Percentiles rank a stretch among this genome's conserved stretches.
Evolutionary conservation across 2,329 filamentous ascomycete species (phyloP).

Genomic region (Fusarium luffae): DNA sequence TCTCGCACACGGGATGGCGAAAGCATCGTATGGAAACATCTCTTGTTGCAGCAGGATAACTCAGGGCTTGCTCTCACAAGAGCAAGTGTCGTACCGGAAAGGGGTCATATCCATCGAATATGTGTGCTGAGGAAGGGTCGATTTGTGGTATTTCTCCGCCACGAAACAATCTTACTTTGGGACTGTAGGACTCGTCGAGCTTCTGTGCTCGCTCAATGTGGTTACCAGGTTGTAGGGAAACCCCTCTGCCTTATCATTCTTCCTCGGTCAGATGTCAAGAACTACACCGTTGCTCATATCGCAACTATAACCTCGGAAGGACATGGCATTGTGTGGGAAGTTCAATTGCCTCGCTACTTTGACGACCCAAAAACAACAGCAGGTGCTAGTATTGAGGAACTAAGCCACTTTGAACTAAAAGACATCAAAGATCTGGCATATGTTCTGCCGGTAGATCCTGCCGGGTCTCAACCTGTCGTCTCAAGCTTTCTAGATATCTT

Average conservation of each 20-base stretch:
- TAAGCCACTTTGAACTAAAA: conserved; percentile 77
- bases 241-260: conserved; percentile 83
- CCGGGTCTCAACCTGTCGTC: conserved; percentile 75
- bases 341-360: conserved; percentile 67
- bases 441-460: conserved; percentile 86
- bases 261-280: conserved; percentile 68
- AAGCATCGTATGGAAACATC: conserved; percentile 84
- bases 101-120: conserved; percentile 81
- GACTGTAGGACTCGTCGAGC: conserved; percentile 74
- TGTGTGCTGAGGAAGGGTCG: conserved; percentile 80
- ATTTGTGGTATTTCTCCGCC: conserved; percentile 83
- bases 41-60: conserved; percentile 54
- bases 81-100: conserved; percentile 74
- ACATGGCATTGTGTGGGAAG: conserved; percentile 84
- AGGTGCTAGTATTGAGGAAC: conserved; percentile 64
- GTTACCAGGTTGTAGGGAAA: conserved; percentile 73
- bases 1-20: conserved; percentile 84
- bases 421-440: conserved; percentile 69
- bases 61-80: conserved; percentile 64
- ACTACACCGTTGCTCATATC: conserved; percentile 72
- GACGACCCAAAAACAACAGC: conserved; percentile 41
- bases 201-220: conserved; percentile 59
- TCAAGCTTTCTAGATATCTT: conserved; percentile 88
- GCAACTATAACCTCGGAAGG: conserved; percentile 85
- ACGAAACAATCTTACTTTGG: conserved; percentile 79